Base-by-base conservation (phyloP, 305 asterid species). In the Petunia hybrid region DNA sequence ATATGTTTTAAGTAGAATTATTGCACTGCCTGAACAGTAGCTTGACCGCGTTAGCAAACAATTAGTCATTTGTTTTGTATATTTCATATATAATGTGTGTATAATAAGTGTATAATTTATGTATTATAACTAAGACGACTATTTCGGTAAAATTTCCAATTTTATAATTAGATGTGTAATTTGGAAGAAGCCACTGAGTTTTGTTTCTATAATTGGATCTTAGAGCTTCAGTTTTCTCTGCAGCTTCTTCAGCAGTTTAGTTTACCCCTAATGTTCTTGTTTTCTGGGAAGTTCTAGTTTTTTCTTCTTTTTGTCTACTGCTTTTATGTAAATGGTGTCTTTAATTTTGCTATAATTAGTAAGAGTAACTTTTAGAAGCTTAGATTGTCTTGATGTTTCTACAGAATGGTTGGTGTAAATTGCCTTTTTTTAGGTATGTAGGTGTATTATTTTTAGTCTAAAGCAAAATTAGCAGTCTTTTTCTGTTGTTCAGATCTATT, bases 401-500 rank as follows among this genome's bases (percentile, higher is more conserved):
- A 66, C 51, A 6, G 75, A n/a, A 67, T 13, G 53, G 41, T 53
- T n/a, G 38, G 38, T 67, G 55, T n/a, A 1, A 67, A 67, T 67
- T 67, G 55, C 38, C 55, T 42, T 46, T 46, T 67, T n/a, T 67
- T n/a, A 31, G 1, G 55, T 41, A 13, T 14, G 42, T 7, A 14
- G 1, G 75, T 67, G 75, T 40, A 67, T 42, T 67, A n/a, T 8
- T 67, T 7, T 22, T 22, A 22, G 31, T 22, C 31, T 22, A 22
- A 22, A 22, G 3, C 55, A 42, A 46, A 48, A 10, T 3, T 12
- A 35, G 35, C 2, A 48, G 6, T 10, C 12, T 6, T 48, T 48
- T 7, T 71, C 31, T 48, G 78, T 48, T 35, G 43, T 35, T 48
- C 62, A 71, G 78, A 71, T 71, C 78, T 31, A 48, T 48, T 48